These are phyloP conservation scores for Starmerella geochares DNA, from an alignment of 805 yeast genomes.

Conservation along the genomic window DNA sequence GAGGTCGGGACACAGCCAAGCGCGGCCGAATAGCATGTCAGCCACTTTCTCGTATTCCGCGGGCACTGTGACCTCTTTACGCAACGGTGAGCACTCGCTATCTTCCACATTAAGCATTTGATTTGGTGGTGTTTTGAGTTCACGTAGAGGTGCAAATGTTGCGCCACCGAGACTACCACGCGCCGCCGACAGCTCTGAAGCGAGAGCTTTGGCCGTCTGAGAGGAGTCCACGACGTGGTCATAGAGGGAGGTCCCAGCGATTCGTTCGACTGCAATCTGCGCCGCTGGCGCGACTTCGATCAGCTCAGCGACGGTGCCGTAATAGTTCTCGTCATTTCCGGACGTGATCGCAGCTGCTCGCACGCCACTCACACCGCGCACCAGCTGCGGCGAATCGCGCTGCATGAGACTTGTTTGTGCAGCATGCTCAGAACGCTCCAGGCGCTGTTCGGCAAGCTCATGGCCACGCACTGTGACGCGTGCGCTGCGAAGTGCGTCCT, in stretches of 20 bases:
- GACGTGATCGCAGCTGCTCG: constrained; percentile 24
- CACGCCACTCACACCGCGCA: constrained; percentile 56
- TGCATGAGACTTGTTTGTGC: neutral
- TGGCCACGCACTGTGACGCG: neutral
- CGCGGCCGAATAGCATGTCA: constrained; percentile 67
- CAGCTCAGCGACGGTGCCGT: constrained; percentile 79
- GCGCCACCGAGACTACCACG: constrained; percentile 49
- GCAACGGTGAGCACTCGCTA: constrained; percentile 57
- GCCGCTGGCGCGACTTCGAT: constrained; percentile 73
- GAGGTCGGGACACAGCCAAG: constrained; percentile 64
- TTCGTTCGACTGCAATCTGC: constrained; percentile 74
- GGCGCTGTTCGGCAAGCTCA: constrained; percentile 1
- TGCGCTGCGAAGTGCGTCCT: neutral
- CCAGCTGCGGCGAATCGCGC: neutral
- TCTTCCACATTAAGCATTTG: too few species aligned
- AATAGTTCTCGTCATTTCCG: constrained; percentile 39
- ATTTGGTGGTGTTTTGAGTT: constrained; percentile 36
- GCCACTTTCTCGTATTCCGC: constrained; percentile 50
- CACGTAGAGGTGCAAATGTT: constrained; percentile 81
- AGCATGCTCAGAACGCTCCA: neutral
- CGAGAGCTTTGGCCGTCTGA: constrained; percentile 69
- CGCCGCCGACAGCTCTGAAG: constrained; percentile 39
- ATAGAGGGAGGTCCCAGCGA: constrained; percentile 78
- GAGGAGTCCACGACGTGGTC: constrained; percentile 86
- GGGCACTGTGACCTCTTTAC: constrained; percentile 5